Conservation (phyloP, 768 basidiomycete species). For the Kwoniella botswanensis region DNA sequence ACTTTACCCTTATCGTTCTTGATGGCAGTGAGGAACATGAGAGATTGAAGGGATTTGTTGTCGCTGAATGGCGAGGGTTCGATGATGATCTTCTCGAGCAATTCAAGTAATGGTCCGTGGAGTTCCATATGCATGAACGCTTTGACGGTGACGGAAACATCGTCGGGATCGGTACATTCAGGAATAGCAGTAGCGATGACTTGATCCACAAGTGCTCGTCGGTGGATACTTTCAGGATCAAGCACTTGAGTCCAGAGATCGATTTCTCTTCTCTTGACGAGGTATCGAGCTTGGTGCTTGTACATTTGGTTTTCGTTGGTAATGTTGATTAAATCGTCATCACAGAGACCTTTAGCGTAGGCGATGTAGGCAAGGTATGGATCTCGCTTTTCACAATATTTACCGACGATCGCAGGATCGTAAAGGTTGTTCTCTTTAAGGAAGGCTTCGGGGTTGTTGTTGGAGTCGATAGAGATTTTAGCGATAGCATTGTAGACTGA, state of each 20-base stretch:
- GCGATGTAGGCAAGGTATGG: conserved; percentile 99
- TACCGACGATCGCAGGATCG: conserved; percentile 94
- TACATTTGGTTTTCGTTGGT: conserved; percentile 99
- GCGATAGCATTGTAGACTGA: conserved; percentile 96
- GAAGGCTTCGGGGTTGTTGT: conserved; percentile 97
- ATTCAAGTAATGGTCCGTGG: conserved; percentile 93
- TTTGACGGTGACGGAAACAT: conserved; percentile 97
- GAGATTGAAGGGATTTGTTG: conserved; percentile 94
- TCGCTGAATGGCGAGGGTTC: conserved; percentile 97
- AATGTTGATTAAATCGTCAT: conserved; percentile 93
- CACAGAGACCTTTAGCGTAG: conserved; percentile 98
- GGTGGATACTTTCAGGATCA: conserved; percentile 82
- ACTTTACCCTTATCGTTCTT: conserved; percentile 99
- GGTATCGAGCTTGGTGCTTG: conserved; percentile 98
- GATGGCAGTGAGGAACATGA: conserved; percentile 91
- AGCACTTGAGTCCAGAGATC: conserved; percentile 98
- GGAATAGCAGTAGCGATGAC: conserved; percentile 93
- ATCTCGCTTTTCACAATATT: conserved; percentile 98
- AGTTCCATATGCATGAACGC: conserved; percentile 97
- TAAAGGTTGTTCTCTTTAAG: conserved; percentile 98
- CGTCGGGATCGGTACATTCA: conserved; percentile 96
- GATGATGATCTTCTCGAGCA: conserved; percentile 97
- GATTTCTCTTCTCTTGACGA: conserved; percentile 91
- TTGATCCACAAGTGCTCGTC: conserved; percentile 90
- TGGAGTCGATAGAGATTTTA: conserved; percentile 98